Base-by-base conservation (phyloP, 306 rosid species). In the Vigna trinervia region DNA sequence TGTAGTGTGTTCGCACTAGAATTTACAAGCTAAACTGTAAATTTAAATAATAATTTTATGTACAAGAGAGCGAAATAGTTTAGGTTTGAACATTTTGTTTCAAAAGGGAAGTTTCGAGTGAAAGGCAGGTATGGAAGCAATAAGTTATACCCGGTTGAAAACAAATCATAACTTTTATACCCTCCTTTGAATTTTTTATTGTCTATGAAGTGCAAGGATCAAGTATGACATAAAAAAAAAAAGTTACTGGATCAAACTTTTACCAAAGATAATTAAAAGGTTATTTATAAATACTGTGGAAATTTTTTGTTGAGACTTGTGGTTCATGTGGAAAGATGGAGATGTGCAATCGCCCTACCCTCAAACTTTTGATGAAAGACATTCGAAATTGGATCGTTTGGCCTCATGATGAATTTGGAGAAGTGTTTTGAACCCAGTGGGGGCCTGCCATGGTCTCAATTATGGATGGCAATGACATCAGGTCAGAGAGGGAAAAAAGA, bases 381-480 rank as follows among this genome's bases (percentile, higher is more conserved):
- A 34, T 58, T 22, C 9, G n/a, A 66, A 41, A 41, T 41, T 41
- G 0, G 50, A 45, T 53, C 23, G 43, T 59, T 68, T 59, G 19
- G 7, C 50, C 57, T 8, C 77, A 81, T 75, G 59, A 75, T 57
- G 77, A 75, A 68, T 30, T 46, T 74, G 51, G 50, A 67, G 71
- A 68, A 69, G 81, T 34, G 22, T 41, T 17, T 75, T 57, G 39
- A 61, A 69, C 34, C 48, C 59, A 12, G 60, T 59, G 77, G 73
- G 81, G 78, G 48, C 82, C 81, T 60, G 54, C 61, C 53, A 38
- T 58, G 17, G 77, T 15, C 73, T 66, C 82, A 82, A 77, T 77
- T 77, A 82, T 82, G 43, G 61, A 76, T 58, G 20, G 60, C 79
- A 43, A 53, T 62, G 74, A 63, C 84, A 80, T 67, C 65, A 74